These are phyloP conservation scores for Beauveria sp. DNA, from an alignment of 2,329 filamentous ascomycete species.

Conservation along the genomic window DNA sequence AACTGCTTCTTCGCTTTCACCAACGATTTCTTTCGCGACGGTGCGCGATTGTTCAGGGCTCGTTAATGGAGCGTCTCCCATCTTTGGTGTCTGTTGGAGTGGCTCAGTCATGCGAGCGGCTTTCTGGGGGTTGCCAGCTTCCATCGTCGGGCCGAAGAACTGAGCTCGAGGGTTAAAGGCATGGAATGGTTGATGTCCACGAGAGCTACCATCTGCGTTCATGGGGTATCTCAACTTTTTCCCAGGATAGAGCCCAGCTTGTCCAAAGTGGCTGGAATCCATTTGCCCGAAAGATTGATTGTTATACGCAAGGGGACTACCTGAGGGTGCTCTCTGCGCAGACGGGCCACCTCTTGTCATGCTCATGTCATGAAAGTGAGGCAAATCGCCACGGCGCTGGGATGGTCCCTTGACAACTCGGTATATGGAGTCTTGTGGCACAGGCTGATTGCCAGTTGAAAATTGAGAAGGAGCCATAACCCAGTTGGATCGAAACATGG, in stretches of 20 bases:
- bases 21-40: neutral
- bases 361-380: neutral
- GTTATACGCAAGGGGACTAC: neutral
- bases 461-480: conserved; percentile 9
- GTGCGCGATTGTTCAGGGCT: neutral
- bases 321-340: neutral
- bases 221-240: neutral
- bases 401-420: neutral
- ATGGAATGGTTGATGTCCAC: neutral
- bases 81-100: neutral
- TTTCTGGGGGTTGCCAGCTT: neutral
- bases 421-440: neutral
- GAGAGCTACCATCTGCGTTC: neutral
- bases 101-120: neutral
- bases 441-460: neutral
- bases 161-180: neutral
- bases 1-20: neutral
- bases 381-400: neutral
- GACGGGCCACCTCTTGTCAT: neutral
- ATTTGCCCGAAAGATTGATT: neutral
- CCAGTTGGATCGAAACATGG: conserved; percentile 27
- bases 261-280: neutral
- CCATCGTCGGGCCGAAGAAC: neutral
- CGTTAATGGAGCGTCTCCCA: neutral
- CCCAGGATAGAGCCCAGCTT: neutral